phyloP scores from a whole-genome alignment of 805 yeast genomes.

The Candida schatavii region DNA sequence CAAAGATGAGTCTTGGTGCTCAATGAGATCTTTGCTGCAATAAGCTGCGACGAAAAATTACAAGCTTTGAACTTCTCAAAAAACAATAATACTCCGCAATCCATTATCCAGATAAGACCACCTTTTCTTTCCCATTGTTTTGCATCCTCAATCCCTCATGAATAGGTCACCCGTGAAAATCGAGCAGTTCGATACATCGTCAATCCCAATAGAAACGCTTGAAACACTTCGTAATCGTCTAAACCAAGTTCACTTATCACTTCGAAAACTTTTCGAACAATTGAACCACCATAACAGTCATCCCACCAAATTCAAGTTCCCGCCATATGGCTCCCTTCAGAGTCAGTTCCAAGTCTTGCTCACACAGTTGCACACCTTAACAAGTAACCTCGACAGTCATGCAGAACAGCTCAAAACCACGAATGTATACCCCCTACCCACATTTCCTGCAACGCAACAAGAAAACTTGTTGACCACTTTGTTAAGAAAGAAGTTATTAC shows the following conservation, averaged over 20 bases:
- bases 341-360: slow-evolving; percentile 80
- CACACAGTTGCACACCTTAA: slow-evolving; percentile 79
- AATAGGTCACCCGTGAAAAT: slow-evolving; percentile 3
- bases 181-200: slow-evolving; percentile 13
- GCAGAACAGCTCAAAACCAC: slow-evolving; percentile 58
- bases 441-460: slow-evolving; percentile 82
- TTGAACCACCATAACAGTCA: slow-evolving; percentile 33
- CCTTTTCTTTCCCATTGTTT: no score
- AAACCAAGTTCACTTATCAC: slow-evolving; percentile 41
- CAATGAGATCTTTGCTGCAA: no score
- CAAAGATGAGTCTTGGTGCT: no score
- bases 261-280: slow-evolving; percentile 37
- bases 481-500: slow-evolving; percentile 80
- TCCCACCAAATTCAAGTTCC: slow-evolving; percentile 37
- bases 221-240: slow-evolving; percentile 40
- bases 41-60: no score
- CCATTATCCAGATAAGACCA: no score
- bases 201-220: slow-evolving; percentile 34
- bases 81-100: no score
- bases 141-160: not conserved
- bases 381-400: slow-evolving; percentile 62
- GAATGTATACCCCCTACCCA: slow-evolving; percentile 79
- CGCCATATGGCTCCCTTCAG: slow-evolving; percentile 64
- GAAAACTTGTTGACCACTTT: slow-evolving; percentile 81
- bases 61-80: not conserved